These are phyloP conservation scores for Sporothrix curviconia DNA, from an alignment of 2,329 filamentous ascomycete species.

Conservation along the genomic window DNA sequence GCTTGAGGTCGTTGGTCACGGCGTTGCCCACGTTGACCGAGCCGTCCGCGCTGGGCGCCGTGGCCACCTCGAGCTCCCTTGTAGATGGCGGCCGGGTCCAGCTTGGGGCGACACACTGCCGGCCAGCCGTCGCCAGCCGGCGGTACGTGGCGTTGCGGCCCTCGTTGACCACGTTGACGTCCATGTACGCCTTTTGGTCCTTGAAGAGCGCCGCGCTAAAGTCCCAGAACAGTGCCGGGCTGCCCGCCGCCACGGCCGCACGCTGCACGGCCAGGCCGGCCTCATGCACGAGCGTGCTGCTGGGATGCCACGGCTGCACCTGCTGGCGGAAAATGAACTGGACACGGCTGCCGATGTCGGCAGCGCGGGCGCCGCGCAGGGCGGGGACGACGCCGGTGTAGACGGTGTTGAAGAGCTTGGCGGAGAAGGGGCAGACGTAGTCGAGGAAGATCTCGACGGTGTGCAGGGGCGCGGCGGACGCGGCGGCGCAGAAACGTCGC, in stretches of 20 bases:
- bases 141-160: constrained; percentile 76
- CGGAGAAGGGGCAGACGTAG: constrained; percentile 77
- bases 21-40: constrained; percentile 71
- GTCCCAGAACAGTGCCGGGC: constrained; percentile 67
- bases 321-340: constrained; percentile 84
- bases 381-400: constrained; percentile 58
- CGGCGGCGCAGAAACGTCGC: constrained; percentile 28
- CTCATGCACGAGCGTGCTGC: constrained; percentile 74
- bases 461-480: constrained; percentile 43
- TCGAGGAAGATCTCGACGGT: constrained; percentile 69
- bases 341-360: constrained; percentile 45
- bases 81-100: constrained; percentile 66
- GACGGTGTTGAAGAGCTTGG: constrained; percentile 68
- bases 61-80: constrained; percentile 60
- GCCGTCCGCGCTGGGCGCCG: constrained; percentile 61
- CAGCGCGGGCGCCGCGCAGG: constrained; percentile 56
- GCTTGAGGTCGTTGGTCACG: constrained; percentile 79
- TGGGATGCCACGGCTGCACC: constrained; percentile 92
- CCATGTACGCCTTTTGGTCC: constrained; percentile 72
- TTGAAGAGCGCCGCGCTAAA: constrained; percentile 63
- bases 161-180: constrained; percentile 77
- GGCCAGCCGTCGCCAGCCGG: constrained; percentile 72
- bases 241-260: constrained; percentile 34
- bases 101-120: constrained; percentile 58
- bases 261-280: constrained; percentile 73